Base-by-base conservation (phyloP, 2,329 filamentous ascomycete genomes). In the Pyrenochaeta sp. region DNA sequence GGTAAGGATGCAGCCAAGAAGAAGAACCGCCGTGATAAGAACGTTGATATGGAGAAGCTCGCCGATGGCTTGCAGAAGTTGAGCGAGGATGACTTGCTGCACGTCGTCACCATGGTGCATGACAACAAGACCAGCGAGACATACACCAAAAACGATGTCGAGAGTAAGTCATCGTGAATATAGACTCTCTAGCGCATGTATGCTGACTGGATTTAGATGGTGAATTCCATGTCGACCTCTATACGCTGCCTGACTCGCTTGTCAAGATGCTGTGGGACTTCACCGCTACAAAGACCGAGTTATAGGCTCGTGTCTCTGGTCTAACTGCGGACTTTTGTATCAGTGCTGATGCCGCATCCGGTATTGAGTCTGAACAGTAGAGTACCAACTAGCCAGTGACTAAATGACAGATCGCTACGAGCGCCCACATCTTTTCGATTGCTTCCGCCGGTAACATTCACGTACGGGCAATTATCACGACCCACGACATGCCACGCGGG, bases 241-340 rank as follows among this genome's bases (percentile, higher is more conserved):
- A 96, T 76, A 97, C 94, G n/a, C 84, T 99, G 54, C 92, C 94
- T 1, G 94, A 97, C 56, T 75, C 78, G 19, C 81, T 97, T 24
- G 88, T 94, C 68, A 95, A 94, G 73, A 91, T 90, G 84, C 85
- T 99, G 48, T 97, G 93, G 93, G 93, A 96, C 50, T 95, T 94
- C 68, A 83, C 83, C 28, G 53, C 66, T 11, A 51, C 51, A 11
- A 69, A 66, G 56, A 60, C 55, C 11, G 62, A 69, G 7, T 51
- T 70, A 54, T 72, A 69, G 51, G 41, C 26, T 30, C 11, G 14
- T 30, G 7, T 17, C 11, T 14, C 6, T n/a, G 10, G 10, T 7
- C 17, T 21, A 10, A 11, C n/a, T 8, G 30, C 30, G 7, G 18
- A 20, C 18, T 32, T 18, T 6, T 21, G 7, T 10, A n/a, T n/a